Conservation (phyloP, 495 filamentous ascomycete genomes). For the Aspergillus panamensis region DNA sequence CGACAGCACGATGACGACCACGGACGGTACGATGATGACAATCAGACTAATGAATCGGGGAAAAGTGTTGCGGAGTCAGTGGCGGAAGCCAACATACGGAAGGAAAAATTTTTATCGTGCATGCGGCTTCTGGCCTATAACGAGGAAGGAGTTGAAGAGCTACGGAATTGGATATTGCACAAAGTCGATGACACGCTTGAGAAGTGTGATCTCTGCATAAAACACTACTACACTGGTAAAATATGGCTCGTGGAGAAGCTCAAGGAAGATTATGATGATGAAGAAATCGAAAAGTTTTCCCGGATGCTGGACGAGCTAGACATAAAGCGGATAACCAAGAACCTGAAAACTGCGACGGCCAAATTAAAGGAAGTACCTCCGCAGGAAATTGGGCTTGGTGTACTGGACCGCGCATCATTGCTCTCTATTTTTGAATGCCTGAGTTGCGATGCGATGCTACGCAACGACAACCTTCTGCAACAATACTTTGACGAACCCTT, state of each 20-base stretch:
- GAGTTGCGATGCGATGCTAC: conserved; percentile 58
- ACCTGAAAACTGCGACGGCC: conserved; percentile 47
- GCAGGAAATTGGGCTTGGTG: conserved; percentile 44
- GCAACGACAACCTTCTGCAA: conserved; percentile 48
- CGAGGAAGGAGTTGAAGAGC: conserved; percentile 55
- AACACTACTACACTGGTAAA: conserved; percentile 72
- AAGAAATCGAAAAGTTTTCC: conserved; percentile 55
- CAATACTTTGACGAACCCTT: conserved; percentile 74
- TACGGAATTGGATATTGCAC: conserved; percentile 56
- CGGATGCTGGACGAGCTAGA: conserved; percentile 56
- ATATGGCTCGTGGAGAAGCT: conserved; percentile 59
- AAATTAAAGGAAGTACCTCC: conserved; percentile 48
- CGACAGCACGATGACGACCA: conserved; percentile 46
- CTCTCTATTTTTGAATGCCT: conserved; percentile 62
- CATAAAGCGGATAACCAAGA: conserved; percentile 57
- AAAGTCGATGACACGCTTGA: conserved; percentile 54
- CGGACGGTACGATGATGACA: conserved; percentile 51
- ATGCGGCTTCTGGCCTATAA: conserved; percentile 66
- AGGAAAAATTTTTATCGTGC: conserved; percentile 56
- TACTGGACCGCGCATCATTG: conserved; percentile 48
- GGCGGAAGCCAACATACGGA: conserved; percentile 49
- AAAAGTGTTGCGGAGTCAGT: conserved; percentile 36
- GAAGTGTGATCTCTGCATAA: conserved; percentile 75
- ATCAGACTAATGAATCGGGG: conserved; percentile 30
- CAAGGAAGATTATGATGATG: conserved; percentile 59